These are phyloP conservation scores for Pyrrhoderma noxium DNA, from an alignment of 1,284 basidiomycete genomes.

Conservation along the genomic window DNA sequence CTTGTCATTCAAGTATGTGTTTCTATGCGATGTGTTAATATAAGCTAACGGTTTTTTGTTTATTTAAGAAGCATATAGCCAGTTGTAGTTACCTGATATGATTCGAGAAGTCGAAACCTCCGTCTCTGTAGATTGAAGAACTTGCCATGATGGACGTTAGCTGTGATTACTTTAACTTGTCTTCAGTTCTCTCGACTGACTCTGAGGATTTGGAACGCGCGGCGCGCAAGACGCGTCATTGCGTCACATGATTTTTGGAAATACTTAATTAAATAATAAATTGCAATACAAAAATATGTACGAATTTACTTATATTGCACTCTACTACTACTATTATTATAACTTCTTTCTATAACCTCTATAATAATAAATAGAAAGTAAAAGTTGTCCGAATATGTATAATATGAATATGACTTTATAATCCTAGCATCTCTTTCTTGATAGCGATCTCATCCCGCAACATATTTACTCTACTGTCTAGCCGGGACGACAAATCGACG, in stretches of 20 bases:
- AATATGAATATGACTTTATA: conserved; percentile 1
- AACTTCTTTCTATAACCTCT: neutral
- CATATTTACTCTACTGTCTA: conserved; percentile 65
- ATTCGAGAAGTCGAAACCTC: conserved; percentile 18
- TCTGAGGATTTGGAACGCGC: conserved; percentile 8
- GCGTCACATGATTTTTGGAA: neutral
- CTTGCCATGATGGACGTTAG: conserved; percentile 9
- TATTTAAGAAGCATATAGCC: neutral
- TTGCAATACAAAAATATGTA: too few species aligned
- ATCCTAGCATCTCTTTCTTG: conserved; percentile 44
- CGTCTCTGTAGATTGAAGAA: conserved; percentile 7
- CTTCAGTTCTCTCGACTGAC: neutral
- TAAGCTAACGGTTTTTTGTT: too few species aligned
- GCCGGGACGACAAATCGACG: conserved; percentile 55
- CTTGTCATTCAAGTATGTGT: conserved; percentile 68
- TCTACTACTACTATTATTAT: neutral
- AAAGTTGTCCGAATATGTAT: neutral
- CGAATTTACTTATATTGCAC: too few species aligned
- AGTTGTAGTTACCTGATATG: conserved; percentile 12
- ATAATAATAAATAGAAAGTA: neutral
- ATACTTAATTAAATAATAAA: too few species aligned
- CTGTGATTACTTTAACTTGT: too few species aligned
- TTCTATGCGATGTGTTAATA: conserved; percentile 40
- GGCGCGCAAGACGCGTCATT: conserved; percentile 7
- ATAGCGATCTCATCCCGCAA: conserved; percentile 58